Base-by-base conservation (phyloP, 2,329 filamentous ascomycete genomes). In the Aspergillus fumigatiaffinis region DNA sequence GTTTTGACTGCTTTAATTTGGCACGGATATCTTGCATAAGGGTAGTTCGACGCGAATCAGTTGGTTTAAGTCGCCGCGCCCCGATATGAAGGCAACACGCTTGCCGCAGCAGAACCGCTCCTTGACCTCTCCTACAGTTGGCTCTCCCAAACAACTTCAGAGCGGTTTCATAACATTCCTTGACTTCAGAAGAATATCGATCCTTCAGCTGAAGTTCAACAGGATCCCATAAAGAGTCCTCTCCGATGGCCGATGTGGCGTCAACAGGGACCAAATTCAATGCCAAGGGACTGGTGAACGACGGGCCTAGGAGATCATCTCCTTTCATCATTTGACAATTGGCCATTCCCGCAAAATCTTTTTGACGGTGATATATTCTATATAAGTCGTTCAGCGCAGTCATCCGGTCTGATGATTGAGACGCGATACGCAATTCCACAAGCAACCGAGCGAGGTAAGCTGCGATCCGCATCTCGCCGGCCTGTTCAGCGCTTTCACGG, bases 271-370 rank as follows among this genome's bases (percentile, higher is more conserved):
- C 41, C 46, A 67, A 25, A 32, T 64, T 66, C 42, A 66, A 53
- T 9, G 59, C 55, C n/a, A 66, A n/a, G 2, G 65, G 64, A 23
- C 60, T 67, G 1, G 64, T 51, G 42, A 67, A 67, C 9, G 63
- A 55, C 14, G 63, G 61, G 17, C 63, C 61, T 9, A 62, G 49
- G 3, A 63, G 28, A 51, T 23, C 52, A 52, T 67, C 65, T 1
- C 56, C 65, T 54, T 66, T 60, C 12, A 66, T 58, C n/a, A 67
- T 29, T 41, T 61, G 64, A 42, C 57, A 50, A 29, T 60, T 66
- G 12, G 59, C 65, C 63, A 66, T 62, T 7, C 64, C 65, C 2
- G 41, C 54, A 21, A 51, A 26, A 48, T 67, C 64, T 42, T 38
- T 41, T 1, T 61, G n/a, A 9, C 28, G 25, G 14, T 66, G 51